Conservation (phyloP, 352 stramenopile genomes). For the Phytophthora fragariaefolia region DNA sequence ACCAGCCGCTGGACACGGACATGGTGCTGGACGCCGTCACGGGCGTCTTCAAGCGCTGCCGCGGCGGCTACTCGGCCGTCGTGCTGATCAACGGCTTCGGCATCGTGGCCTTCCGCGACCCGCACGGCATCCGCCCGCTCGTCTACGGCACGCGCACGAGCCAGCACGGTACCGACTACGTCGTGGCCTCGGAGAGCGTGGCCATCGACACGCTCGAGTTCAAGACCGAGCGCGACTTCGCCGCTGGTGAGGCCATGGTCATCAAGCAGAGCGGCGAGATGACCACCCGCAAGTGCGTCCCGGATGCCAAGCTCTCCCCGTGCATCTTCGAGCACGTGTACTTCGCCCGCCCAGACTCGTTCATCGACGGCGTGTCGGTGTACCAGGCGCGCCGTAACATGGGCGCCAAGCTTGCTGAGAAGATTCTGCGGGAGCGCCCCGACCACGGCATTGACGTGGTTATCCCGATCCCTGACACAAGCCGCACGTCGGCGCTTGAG, state of each 20-base stretch:
- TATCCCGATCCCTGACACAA: conserved; percentile 99
- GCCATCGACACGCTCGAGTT: conserved; percentile 99
- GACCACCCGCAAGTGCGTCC: conserved; percentile 85
- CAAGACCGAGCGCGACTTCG: conserved; percentile 95
- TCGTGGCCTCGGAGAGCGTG: conserved; percentile 97
- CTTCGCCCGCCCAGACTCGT: conserved; percentile 98
- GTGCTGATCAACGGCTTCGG: conserved; percentile 98
- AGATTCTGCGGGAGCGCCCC: conserved; percentile 92
- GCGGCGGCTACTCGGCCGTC: conserved; percentile 96
- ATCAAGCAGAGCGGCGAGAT: conserved; percentile 91
- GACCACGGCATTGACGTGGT: conserved; percentile 98
- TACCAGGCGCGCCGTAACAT: conserved; percentile 99
- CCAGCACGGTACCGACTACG: conserved; percentile 92
- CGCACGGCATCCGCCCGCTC: conserved; percentile 97
- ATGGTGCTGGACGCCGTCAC: conserved; percentile 93
- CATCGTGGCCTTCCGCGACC: conserved; percentile 98
- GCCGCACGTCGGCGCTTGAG: conserved; percentile 95
- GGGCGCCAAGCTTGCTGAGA: conserved; percentile 97
- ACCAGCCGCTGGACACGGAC: conserved; percentile 68
- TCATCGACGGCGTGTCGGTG: conserved; percentile 98
- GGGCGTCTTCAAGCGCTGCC: conserved; percentile 95
- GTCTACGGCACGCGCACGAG: conserved; percentile 92
- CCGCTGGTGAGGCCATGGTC: conserved; percentile 96
- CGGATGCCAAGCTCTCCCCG: conserved; percentile 79
- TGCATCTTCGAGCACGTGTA: conserved; percentile 99